phyloP scores from a whole-genome alignment of 805 yeast genomes.

The Candida corydali region DNA sequence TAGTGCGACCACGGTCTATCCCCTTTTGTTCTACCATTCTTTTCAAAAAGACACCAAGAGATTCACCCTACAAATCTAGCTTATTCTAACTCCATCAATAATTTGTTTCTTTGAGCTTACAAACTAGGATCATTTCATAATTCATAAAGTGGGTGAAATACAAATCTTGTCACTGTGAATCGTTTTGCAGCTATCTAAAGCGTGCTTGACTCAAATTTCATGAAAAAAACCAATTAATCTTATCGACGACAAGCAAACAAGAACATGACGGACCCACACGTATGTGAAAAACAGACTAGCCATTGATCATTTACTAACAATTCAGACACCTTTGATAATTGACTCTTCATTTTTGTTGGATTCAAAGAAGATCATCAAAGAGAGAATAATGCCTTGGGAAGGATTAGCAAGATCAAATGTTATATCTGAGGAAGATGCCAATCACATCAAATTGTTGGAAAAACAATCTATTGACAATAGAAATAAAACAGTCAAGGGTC shows the following conservation, averaged over 20 bases:
- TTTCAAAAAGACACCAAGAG: too few species aligned
- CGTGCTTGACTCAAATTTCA: conserved; percentile 2
- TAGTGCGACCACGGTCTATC: too few species aligned
- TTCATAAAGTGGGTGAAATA: too few species aligned
- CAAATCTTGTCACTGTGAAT: too few species aligned
- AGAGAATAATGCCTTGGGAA: conserved; percentile 88
- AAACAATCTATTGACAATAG: conserved; percentile 43
- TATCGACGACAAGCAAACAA: conserved; percentile 6
- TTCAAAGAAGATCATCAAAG: conserved; percentile 62
- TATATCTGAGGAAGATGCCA: conserved; percentile 65
- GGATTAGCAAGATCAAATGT: conserved; percentile 75
- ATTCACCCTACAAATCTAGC: too few species aligned
- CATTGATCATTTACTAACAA: conserved; percentile 4
- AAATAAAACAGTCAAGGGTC: conserved; percentile 36
- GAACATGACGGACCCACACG: conserved; percentile 15
- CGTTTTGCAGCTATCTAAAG: conserved; percentile 1
- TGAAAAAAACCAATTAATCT: neutral
- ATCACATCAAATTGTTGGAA: conserved; percentile 50
- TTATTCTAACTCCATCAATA: too few species aligned
- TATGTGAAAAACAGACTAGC: conserved; percentile 9
- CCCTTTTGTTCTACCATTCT: too few species aligned
- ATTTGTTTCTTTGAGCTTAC: too few species aligned
- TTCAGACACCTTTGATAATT: conserved; percentile 36
- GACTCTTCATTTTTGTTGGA: conserved; percentile 68
- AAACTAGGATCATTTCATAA: too few species aligned